A percentile compares a stretch with the other conserved stretches of the same genome.
phyloP scores from a whole-genome alignment of 2,329 filamentous ascomycete genomes.

The Diaporthe sp. region DNA sequence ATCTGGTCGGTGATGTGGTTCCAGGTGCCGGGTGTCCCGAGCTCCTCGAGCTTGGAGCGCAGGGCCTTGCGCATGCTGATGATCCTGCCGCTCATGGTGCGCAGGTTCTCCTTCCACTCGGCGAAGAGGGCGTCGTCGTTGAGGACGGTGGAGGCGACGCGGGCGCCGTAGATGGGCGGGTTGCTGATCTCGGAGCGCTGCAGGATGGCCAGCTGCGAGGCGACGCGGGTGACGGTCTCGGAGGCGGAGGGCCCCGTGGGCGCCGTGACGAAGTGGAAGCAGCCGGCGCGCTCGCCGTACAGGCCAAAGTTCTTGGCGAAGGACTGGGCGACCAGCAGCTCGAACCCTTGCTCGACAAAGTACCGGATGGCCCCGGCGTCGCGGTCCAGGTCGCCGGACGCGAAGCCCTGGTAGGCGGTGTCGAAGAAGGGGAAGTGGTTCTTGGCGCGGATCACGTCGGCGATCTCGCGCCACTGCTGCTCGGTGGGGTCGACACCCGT shows the following conservation, averaged over 20 bases:
- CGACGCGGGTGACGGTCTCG: constrained; percentile 70
- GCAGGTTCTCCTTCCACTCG: constrained; percentile 93
- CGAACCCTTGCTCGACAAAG: constrained; percentile 92
- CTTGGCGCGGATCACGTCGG: constrained; percentile 78
- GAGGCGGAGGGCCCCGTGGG: constrained; percentile 74
- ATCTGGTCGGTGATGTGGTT: constrained; percentile 99
- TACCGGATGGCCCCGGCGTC: constrained; percentile 95
- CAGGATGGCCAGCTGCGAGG: constrained; percentile 90
- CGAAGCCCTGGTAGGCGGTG: constrained; percentile 97
- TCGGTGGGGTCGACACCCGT: constrained; percentile 95
- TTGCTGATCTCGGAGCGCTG: constrained; percentile 98
- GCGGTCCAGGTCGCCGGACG: constrained; percentile 84
- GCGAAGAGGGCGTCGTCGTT: constrained; percentile 85
- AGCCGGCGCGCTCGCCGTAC: constrained; percentile 95
- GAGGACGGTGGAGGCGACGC: constrained; percentile 85
- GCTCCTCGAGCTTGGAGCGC: constrained; percentile 82
- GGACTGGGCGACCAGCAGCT: constrained; percentile 88
- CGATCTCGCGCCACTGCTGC: constrained; percentile 94
- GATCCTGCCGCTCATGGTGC: constrained; percentile 95
- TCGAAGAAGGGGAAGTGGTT: constrained; percentile 98
- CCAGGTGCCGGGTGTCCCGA: constrained; percentile 90
- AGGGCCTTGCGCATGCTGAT: constrained; percentile 88
- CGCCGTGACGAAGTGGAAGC: constrained; percentile 91
- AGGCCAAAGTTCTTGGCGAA: constrained; percentile 99
- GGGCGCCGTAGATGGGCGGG: constrained; percentile 92